These are phyloP conservation scores for Saccharomycopsis selenospora DNA, from an alignment of 805 yeast genomes.

Conservation along the genomic window DNA sequence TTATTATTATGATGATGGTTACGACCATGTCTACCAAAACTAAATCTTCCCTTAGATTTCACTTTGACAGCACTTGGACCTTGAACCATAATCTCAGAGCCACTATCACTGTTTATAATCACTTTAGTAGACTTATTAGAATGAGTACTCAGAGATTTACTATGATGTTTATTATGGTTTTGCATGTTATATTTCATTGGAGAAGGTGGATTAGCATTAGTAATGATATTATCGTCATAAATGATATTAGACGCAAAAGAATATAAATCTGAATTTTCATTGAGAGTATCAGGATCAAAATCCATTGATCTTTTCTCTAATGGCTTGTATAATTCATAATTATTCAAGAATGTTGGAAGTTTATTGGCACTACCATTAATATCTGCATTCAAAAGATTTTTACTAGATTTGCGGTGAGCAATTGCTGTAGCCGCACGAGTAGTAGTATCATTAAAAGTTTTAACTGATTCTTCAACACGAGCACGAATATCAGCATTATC, in stretches of 20 bases:
- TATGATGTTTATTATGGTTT: slow-evolving; percentile 9
- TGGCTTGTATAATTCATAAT: neutral
- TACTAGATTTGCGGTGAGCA: no score
- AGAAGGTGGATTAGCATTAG: slow-evolving; percentile 21
- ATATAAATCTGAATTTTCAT: slow-evolving; percentile 7
- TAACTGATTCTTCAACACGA: no score
- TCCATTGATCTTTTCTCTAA: neutral
- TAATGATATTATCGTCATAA: slow-evolving; percentile 18
- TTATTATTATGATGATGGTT: neutral
- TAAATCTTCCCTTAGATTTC: slow-evolving; percentile 6
- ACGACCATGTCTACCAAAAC: slow-evolving; percentile 5
- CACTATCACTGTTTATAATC: slow-evolving; percentile 16
- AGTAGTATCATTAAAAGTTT: no score
- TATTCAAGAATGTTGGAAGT: neutral
- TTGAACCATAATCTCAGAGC: slow-evolving; percentile 19
- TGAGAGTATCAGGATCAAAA: neutral
- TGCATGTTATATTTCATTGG: slow-evolving; percentile 14
- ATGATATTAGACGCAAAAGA: slow-evolving; percentile 17
- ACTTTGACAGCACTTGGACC: slow-evolving; percentile 14
- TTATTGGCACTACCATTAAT: no score
- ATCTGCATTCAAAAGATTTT: no score
- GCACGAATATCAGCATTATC: no score
- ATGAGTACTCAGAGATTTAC: slow-evolving; percentile 14
- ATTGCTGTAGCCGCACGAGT: no score
- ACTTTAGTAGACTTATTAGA: slow-evolving; percentile 15